Evolutionary conservation across 73 alveolate genomes (phyloP).

Genomic region (Tetrahymena malaccensis): DNA sequence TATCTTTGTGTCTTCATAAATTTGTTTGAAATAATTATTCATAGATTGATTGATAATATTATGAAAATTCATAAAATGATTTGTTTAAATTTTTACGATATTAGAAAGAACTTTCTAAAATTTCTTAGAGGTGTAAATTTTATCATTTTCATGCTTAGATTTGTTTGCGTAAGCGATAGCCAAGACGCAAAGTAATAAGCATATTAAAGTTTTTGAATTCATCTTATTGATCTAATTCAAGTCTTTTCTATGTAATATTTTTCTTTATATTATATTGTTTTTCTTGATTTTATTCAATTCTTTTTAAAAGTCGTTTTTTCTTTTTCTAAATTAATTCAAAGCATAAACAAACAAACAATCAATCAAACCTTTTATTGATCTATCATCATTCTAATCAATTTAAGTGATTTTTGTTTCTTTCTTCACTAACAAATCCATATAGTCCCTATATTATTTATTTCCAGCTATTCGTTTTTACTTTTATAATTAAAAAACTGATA

Average conservation of each 20-base stretch:
- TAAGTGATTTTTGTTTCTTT: background rate
- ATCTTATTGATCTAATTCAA: background rate
- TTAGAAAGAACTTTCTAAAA: background rate
- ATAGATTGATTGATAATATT: background rate
- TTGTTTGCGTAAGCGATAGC: background rate
- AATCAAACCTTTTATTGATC: too few species aligned
- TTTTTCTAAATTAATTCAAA: background rate
- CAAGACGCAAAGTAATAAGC: background rate
- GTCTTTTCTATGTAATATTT: background rate
- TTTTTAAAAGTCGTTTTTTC: background rate
- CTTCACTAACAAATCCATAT: background rate
- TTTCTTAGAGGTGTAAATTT: background rate
- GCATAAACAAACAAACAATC: background rate
- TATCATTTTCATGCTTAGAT: background rate
- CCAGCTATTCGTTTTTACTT: background rate
- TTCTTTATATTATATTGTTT: background rate
- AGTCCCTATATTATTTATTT: background rate
- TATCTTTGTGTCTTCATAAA: background rate
- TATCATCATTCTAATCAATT: too few species aligned
- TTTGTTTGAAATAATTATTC: background rate
- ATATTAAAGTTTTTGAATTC: background rate
- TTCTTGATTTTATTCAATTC: background rate
- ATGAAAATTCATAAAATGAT: background rate
- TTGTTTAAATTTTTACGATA: background rate
- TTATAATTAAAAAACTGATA: background rate